Conservation (phyloP, 208 protist genomes). For the Leptomonas seymouri region DNA sequence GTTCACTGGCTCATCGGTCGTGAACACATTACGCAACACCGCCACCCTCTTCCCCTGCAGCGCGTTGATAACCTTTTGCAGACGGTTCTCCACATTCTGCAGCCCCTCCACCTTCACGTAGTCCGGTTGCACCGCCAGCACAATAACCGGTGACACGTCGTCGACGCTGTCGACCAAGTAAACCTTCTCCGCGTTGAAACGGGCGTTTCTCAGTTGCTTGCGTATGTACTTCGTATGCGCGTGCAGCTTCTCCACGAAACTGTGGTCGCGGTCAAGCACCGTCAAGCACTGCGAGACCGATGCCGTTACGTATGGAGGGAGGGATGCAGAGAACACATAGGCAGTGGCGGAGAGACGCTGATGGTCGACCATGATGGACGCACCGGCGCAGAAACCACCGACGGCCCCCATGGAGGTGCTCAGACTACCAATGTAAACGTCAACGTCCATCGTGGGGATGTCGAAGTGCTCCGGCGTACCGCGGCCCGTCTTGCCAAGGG, state of each 20-base stretch:
- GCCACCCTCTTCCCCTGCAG: constrained; percentile 56
- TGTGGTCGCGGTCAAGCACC: constrained; percentile 66
- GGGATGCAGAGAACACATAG: constrained; percentile 98
- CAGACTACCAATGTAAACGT: constrained; percentile 90
- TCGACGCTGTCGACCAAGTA: constrained; percentile 56
- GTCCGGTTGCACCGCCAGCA: constrained; percentile 45
- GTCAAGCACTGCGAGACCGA: constrained; percentile 78
- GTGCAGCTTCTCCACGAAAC: constrained; percentile 46
- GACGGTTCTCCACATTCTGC: constrained; percentile 55
- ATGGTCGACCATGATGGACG: constrained; percentile 89
- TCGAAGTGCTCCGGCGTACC: constrained; percentile 95
- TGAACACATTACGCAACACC: constrained; percentile 74
- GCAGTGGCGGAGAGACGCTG: constrained; percentile 93
- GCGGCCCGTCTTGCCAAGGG: constrained; percentile 93
- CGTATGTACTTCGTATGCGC: constrained; percentile 58
- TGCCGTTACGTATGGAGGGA: constrained; percentile 94
- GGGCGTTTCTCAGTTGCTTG: constrained; percentile 40
- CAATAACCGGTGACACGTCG: constrained; percentile 73
- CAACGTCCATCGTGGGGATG: constrained; percentile 77
- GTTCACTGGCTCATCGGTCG: constrained; percentile 58
- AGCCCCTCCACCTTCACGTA: constrained; percentile 46
- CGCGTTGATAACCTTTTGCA: constrained; percentile 64
- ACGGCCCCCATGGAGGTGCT: constrained; percentile 89
- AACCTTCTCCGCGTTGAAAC: constrained; percentile 64
- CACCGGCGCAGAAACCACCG: constrained; percentile 96